Evolutionary conservation across 768 basidiomycete species (phyloP).

Genomic region (Agrocybe praecox): DNA sequence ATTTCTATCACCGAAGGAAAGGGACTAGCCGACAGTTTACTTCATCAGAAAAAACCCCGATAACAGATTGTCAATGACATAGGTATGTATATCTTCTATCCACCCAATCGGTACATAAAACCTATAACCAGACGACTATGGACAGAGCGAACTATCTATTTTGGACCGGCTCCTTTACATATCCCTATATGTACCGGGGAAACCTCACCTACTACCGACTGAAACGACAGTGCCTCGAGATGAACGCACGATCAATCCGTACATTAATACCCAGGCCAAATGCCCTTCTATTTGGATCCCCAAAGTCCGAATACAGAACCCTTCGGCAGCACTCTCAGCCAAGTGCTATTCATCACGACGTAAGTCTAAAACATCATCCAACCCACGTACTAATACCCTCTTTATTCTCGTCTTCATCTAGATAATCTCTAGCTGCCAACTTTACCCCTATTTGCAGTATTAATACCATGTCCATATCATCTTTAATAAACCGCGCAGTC

Average conservation of each 20-base stretch:
- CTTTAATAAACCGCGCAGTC: background rate
- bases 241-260: too few species aligned
- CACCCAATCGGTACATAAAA: background rate
- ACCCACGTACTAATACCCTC: background rate
- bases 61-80: background rate
- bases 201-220: background rate
- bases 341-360: background rate
- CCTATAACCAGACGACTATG: background rate
- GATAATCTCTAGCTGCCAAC: background rate
- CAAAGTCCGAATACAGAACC: background rate
- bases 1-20: background rate
- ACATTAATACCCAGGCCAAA: background rate
- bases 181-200: background rate
- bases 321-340: background rate
- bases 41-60: background rate
- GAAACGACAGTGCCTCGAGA: background rate
- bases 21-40: background rate
- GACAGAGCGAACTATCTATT: background rate
- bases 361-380: constrained; percentile 1
- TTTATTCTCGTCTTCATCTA: background rate
- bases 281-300: too few species aligned
- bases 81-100: background rate
- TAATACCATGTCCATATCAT: background rate
- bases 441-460: background rate
- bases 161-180: background rate